These are phyloP conservation scores for Boletus insuetus DNA, from an alignment of 768 basidiomycete genomes.

Conservation along the genomic window DNA sequence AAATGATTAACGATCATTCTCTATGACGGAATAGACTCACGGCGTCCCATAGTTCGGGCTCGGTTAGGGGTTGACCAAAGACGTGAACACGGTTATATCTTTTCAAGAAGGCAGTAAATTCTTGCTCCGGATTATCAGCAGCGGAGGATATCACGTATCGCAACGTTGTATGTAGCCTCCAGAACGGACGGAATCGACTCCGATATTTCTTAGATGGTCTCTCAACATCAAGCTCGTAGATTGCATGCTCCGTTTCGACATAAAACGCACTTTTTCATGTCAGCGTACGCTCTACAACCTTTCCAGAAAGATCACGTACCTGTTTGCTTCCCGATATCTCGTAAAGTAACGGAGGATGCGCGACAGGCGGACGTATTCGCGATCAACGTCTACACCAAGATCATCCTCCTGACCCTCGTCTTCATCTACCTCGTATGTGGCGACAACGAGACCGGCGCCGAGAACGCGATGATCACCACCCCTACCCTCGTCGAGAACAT, in stretches of 20 bases:
- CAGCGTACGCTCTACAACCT: background rate
- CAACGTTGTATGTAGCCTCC: constrained; percentile 47
- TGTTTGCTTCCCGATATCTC: constrained; percentile 47
- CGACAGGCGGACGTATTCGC: constrained; percentile 44
- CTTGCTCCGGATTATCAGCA: constrained; percentile 22
- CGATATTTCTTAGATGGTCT: constrained; percentile 46
- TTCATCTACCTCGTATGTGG: constrained; percentile 52
- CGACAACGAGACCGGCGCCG: constrained; percentile 53
- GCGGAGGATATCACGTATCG: constrained; percentile 43
- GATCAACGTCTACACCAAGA: constrained; percentile 30
- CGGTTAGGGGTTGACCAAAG: constrained; percentile 14
- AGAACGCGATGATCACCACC: constrained; percentile 42
- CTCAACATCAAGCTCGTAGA: constrained; percentile 50
- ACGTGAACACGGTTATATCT: constrained; percentile 26
- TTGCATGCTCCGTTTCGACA: constrained; percentile 61
- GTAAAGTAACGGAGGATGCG: constrained; percentile 47
- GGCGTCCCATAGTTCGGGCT: constrained; percentile 28
- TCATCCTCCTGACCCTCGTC: constrained; percentile 62
- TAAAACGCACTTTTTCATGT: constrained; percentile 50
- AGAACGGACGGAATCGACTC: constrained; percentile 44
- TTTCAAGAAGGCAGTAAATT: constrained; percentile 35
- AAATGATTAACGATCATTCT: background rate
- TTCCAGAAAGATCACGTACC: constrained; percentile 40
- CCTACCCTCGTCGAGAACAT: constrained; percentile 45
- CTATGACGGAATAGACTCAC: constrained; percentile 10